Conservation (phyloP, 257 asterid species). For the Hygrophila difformis region DNA sequence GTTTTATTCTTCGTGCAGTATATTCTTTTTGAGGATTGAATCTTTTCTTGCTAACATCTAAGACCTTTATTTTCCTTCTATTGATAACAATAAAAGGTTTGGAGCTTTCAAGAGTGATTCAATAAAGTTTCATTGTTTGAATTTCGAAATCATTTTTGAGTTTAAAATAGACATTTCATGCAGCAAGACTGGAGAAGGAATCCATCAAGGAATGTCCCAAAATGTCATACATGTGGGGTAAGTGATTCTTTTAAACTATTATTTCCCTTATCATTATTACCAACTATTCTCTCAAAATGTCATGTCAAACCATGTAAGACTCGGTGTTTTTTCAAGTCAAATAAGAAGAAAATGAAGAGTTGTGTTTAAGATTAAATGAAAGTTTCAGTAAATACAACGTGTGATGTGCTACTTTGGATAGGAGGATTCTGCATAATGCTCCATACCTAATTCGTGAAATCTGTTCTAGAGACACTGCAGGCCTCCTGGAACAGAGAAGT, state of each 20-base stretch:
- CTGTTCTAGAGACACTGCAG: slow-evolving; percentile 45
- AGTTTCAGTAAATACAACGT: neutral
- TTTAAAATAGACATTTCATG: slow-evolving; percentile 15
- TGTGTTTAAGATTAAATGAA: neutral
- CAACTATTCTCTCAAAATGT: neutral
- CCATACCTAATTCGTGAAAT: slow-evolving; percentile 22
- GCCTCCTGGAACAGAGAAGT: slow-evolving; percentile 62
- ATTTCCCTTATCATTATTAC: neutral
- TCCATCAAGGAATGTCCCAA: slow-evolving; percentile 19
- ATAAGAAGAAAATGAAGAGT: neutral
- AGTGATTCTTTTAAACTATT: slow-evolving; percentile 15
- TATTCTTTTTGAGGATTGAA: neutral
- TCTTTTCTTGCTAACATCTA: neutral
- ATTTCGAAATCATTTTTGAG: neutral
- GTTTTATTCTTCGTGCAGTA: too few relatives aligned
- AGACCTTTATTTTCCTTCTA: neutral
- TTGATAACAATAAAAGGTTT: neutral
- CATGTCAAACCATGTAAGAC: neutral
- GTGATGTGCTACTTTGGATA: too few relatives aligned
- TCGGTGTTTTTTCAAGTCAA: neutral
- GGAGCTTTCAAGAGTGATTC: neutral
- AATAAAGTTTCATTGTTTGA: neutral
- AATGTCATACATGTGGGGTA: slow-evolving; percentile 41
- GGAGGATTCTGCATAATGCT: neutral
- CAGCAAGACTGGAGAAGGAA: slow-evolving; percentile 37